Evolutionary conservation across 352 stramenopile species (phyloP).

Genomic region (Globisporangium viniferum): DNA sequence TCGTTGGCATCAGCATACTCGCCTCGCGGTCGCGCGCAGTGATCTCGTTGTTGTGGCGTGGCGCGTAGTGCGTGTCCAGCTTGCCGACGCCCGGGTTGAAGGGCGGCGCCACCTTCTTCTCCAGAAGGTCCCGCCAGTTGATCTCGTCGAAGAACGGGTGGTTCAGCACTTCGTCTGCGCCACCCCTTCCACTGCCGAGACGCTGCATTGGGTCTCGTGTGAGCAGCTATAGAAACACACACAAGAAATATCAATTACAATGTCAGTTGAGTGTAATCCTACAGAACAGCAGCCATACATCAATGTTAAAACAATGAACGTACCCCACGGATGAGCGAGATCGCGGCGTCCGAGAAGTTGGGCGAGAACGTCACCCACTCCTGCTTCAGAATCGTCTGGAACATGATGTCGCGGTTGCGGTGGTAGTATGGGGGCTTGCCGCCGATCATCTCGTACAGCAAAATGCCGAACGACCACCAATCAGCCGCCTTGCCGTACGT

Average conservation of each 20-base stretch:
- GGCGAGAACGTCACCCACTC: conserved; percentile 95
- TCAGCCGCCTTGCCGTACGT: conserved; percentile 91
- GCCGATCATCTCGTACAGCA: conserved; percentile 96
- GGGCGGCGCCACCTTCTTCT: conserved; percentile 75
- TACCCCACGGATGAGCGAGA: conserved; percentile 92
- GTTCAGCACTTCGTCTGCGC: conserved; percentile 88
- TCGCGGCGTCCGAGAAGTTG: conserved; percentile 88
- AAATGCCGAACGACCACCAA: conserved; percentile 94
- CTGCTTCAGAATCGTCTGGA: conserved; percentile 90
- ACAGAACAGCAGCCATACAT: neutral
- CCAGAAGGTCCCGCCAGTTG: conserved; percentile 86
- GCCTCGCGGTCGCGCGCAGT: conserved; percentile 78
- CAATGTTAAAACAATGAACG: conserved; percentile 18
- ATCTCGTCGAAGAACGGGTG: conserved; percentile 93
- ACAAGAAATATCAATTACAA: neutral
- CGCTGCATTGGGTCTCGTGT: conserved; percentile 94
- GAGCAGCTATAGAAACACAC: conserved; percentile 71
- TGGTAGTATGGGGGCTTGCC: conserved; percentile 90
- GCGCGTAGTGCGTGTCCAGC: conserved; percentile 84
- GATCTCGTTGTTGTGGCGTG: conserved; percentile 87
- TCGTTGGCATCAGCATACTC: conserved; percentile 64
- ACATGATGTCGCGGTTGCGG: conserved; percentile 91
- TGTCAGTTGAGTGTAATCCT: neutral
- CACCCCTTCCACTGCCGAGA: conserved; percentile 90
- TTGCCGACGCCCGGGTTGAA: conserved; percentile 89